Conservation (phyloP, 2,329 filamentous ascomycete species). For the Colletotrichum sp. region DNA sequence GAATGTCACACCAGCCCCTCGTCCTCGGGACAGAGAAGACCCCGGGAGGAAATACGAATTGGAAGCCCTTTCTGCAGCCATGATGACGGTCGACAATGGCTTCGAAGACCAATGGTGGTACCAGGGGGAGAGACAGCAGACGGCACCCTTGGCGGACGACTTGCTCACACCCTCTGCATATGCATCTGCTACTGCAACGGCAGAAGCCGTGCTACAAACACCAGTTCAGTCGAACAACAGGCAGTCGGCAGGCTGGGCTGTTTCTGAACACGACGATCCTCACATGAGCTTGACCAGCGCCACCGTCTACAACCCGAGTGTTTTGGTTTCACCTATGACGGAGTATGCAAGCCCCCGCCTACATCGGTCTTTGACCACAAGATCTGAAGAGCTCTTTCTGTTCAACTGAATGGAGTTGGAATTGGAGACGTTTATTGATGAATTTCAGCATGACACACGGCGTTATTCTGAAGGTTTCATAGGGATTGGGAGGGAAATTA, state of each 20-base stretch:
- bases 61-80: constrained; percentile 54
- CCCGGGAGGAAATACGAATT: constrained; percentile 37
- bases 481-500: neutral
- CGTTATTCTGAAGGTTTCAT: neutral
- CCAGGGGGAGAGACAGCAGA: constrained; percentile 41
- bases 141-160: constrained; percentile 27
- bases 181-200: neutral
- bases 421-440: neutral
- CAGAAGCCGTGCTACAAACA: neutral
- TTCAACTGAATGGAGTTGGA: neutral
- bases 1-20: neutral
- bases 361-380: constrained; percentile 41
- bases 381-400: constrained; percentile 48
- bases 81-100: constrained; percentile 63
- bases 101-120: constrained; percentile 66
- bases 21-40: constrained; percentile 4
- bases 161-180: constrained; percentile 23
- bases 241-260: constrained; percentile 32
- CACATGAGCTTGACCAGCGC: constrained; percentile 15
- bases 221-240: neutral
- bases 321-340: constrained; percentile 43
- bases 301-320: constrained; percentile 4
- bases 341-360: constrained; percentile 31
- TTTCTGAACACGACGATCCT: constrained; percentile 13
- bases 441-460: neutral